These are phyloP conservation scores for Acer campestre DNA, from an alignment of 345 rosid genomes.

Conservation along the genomic window DNA sequence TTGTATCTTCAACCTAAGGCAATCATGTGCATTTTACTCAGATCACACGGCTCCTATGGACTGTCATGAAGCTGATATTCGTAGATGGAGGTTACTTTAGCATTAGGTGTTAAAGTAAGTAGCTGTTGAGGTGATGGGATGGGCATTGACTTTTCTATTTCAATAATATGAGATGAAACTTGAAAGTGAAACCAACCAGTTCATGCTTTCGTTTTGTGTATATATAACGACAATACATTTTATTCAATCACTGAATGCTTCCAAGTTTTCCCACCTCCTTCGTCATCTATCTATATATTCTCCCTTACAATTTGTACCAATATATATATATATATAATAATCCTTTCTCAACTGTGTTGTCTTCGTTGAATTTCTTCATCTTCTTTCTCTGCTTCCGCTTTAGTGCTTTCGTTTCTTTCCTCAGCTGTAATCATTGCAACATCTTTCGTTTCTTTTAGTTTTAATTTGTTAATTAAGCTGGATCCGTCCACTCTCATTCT, in stretches of 20 bases:
- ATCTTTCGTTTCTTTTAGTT: background rate
- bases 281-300: background rate
- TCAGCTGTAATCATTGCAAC: background rate
- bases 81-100: conserved; percentile 3
- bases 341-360: background rate
- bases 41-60: conserved; percentile 14
- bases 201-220: background rate
- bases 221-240: conserved; percentile 9
- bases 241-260: background rate
- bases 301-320: no score
- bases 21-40: background rate
- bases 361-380: background rate
- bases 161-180: no score
- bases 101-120: background rate
- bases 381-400: background rate
- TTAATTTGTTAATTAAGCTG: conserved; percentile 24
- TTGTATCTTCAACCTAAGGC: background rate
- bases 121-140: conserved; percentile 20
- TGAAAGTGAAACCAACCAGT: no score
- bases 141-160: conserved; percentile 38
- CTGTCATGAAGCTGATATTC: conserved; percentile 7
- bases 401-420: background rate
- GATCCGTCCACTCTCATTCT: conserved; percentile 20
- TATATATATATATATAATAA: background rate
- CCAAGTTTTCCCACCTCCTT: background rate